Conservation (phyloP, 805 yeast species). For the Barnettozyma vustinii region DNA sequence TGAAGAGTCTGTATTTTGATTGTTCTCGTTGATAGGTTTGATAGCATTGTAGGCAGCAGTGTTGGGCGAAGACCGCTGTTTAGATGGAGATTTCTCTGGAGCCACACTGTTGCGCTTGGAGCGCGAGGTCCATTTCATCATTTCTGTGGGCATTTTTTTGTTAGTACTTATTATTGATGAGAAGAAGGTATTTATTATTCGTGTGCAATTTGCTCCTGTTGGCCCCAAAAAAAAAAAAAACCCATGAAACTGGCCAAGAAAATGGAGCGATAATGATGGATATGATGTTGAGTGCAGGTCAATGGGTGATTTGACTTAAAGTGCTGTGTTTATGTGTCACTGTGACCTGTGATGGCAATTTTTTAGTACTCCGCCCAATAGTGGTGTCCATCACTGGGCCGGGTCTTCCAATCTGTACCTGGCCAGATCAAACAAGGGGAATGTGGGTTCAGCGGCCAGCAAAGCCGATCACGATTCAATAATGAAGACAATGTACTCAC, state of each 20-base stretch:
- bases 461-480: not conserved
- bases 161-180: not conserved
- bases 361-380: too few species aligned
- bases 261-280: too few species aligned
- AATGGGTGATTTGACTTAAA: too few species aligned
- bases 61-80: slow-evolving; percentile 3
- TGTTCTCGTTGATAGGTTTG: slow-evolving; percentile 5
- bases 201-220: not conserved
- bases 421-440: not conserved
- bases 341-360: too few species aligned
- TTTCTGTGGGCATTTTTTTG: not conserved
- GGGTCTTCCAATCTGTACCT: not conserved
- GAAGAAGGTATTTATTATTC: too few species aligned
- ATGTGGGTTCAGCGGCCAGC: not conserved
- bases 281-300: too few species aligned
- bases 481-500: not conserved
- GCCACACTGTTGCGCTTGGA: slow-evolving; percentile 23
- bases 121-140: slow-evolving; percentile 29
- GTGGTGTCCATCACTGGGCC: not conserved
- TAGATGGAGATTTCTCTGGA: slow-evolving; percentile 12
- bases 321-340: too few species aligned
- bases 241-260: too few species aligned
- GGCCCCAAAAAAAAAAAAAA: not conserved
- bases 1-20: not conserved
- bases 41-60: not conserved